These are phyloP conservation scores for Mortierella sp. DNA, from an alignment of 371 early-diverging fungal species.

Conservation along the genomic window DNA sequence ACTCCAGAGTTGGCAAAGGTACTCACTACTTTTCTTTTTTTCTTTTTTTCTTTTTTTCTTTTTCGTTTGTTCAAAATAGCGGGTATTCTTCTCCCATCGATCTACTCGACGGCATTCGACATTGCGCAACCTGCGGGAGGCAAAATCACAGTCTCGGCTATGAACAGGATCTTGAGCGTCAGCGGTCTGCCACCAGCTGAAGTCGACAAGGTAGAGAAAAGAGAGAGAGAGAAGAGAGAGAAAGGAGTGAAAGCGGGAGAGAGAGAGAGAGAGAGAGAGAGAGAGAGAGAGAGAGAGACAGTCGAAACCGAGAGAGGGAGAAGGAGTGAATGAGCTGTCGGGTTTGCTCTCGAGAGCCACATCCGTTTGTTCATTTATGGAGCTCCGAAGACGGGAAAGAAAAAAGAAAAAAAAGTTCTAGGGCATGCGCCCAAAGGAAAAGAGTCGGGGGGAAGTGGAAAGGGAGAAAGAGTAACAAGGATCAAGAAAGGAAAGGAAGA, in stretches of 20 bases:
- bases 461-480: neutral
- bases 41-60: neutral
- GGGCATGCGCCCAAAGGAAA: neutral
- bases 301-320: too few relatives aligned
- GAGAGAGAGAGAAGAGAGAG: too few relatives aligned
- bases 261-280: too few relatives aligned
- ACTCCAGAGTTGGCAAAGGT: too few relatives aligned
- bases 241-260: too few relatives aligned
- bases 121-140: constrained; percentile 58
- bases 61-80: constrained; percentile 47
- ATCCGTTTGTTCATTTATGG: neutral
- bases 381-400: neutral
- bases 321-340: neutral
- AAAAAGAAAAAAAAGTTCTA: constrained; percentile 2
- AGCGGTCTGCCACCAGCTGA: constrained; percentile 61
- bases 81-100: constrained; percentile 60
- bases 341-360: neutral
- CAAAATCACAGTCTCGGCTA: constrained; percentile 52
- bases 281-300: too few relatives aligned
- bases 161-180: constrained; percentile 55
- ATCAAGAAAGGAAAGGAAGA: neutral
- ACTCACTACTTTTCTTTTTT: too few relatives aligned
- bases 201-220: constrained; percentile 66
- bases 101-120: constrained; percentile 62
- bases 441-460: neutral